A percentile compares a stretch with the other conserved stretches of the same genome.
These are phyloP conservation scores for Solanum etuberosum DNA, from an alignment of 257 asterid species.

Conservation along the genomic window DNA sequence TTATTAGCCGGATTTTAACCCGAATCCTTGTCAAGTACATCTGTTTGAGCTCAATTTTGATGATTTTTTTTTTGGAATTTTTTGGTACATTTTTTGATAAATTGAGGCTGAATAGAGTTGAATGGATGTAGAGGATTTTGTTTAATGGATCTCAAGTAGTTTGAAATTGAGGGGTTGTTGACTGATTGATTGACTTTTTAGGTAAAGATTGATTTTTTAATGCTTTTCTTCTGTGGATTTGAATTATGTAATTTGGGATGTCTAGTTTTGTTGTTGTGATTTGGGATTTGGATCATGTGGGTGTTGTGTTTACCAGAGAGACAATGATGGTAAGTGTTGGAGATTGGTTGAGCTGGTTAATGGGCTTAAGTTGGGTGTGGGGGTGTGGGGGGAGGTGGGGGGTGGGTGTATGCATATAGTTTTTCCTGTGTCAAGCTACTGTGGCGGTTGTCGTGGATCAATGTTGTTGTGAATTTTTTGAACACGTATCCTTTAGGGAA, in stretches of 20 bases:
- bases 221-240: not conserved
- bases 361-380: not conserved
- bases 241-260: not conserved
- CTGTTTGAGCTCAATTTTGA: not conserved
- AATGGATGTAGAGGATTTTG: not conserved
- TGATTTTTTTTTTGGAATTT: not conserved
- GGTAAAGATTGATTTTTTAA: not conserved
- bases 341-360: not conserved
- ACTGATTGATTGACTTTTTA: not conserved
- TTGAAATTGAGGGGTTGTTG: not conserved
- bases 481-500: not conserved
- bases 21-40: conserved; percentile 7
- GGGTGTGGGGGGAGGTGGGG: not conserved
- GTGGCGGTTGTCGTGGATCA: not conserved
- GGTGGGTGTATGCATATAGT: not conserved
- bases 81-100: not conserved
- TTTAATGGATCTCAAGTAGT: not conserved
- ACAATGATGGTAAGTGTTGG: not conserved
- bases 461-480: not conserved
- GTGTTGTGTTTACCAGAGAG: not conserved
- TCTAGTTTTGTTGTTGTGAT: not conserved
- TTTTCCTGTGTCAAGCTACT: not conserved
- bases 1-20: conserved; percentile 6
- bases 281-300: not conserved
- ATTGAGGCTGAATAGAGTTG: not conserved